Evolutionary conservation across 306 rosid species (phyloP), one percentile per base, ranked within the genome.

Genomic region (Corylus americana): DNA sequence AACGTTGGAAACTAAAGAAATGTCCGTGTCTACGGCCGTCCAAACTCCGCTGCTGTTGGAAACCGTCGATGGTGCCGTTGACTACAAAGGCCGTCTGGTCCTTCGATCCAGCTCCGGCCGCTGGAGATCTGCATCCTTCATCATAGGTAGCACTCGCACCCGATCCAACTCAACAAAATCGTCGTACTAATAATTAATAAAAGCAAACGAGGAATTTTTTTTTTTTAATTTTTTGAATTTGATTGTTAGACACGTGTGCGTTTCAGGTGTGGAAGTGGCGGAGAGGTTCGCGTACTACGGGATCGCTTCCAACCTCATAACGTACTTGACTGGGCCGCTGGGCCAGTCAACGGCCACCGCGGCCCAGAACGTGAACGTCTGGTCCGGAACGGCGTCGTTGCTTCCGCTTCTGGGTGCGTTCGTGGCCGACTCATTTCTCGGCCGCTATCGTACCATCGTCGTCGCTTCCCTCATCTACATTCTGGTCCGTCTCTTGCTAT

Each of bases 211-310:
- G 2, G 49, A 7, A 1, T 3, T 7, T 11, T 16, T 3, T 31
- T 31, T 31, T 31, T 31, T 31, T 31, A 1, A 5, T 11, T 29
- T 22, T 3, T 49, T 1, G 1, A 54, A 8, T 54, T 17, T 18
- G 20, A 54, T 54, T 72, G n/a, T 8, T 55, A 2, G 62, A 55
- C 25, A n/a, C 62, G 11, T 55, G 10, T 55, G 62, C 50, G 39
- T 73, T 11, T 4, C 17, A 88, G 87, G 83, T 0, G 91, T 83
- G 75, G 91, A 87, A 80, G 81, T 87, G 44, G 86, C 88, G 2
- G 93, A 87, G 91, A 87, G 87, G 81, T 58, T 83, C 54, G 88
- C 93, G 0, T 90, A 77, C 77, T 84, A 84, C n/a, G 93, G 93
- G 20, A 86, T 87, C 11, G 50, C 76, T 50, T 37, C 79, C 14